Evolutionary conservation across 441 rosid species (phyloP), one percentile per base, ranked within the genome.

Genomic region (Mallotus japonicus): DNA sequence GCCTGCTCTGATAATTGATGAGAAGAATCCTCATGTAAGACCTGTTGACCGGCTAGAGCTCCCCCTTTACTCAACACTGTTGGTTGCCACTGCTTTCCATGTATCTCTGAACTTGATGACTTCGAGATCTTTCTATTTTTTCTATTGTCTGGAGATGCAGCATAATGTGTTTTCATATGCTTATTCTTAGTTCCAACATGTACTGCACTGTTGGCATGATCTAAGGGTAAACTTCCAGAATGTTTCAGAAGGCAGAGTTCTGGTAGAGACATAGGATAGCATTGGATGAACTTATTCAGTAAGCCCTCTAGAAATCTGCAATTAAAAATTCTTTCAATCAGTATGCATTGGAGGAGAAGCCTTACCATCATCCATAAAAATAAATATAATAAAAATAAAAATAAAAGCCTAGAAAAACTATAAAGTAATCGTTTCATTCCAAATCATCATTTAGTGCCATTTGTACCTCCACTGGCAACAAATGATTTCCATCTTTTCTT

Each of bases 281-380:
- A 65, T 77, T 80, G 74, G 78, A 89, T 82, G 69, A 70, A 83
- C 82, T 84, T 76, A 76, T 86, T 83, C 82, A 92, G 83, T 77
- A 89, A 83, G 89, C 90, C 82, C 82, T 92, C 98, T 76, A 91
- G 81, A 82, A 86, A 85, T 82, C 96, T 92, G 95, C 79, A 78
- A 62, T 73, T 56, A 58, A 20, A 77, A 64, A 64, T 76, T 67
- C 59, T 74, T 69, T 79, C 78, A 64, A 75, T 34, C 64, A 60
- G 37, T 32, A 75, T 63, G 65, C 58, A 60, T 74, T 16, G 55
- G 49, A 51, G 62, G 62, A 67, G 8, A 69, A 67, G 50, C 19
- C 40, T 70, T n/a, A 73, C 71, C 19, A 64, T 51, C 58, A 73
- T 72, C 68, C 64, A 67, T 55, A 64, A 28, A 28, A 28, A 24